Base-by-base conservation (phyloP, 2,329 filamentous ascomycete species). In the Metarhizium guizhouense region DNA sequence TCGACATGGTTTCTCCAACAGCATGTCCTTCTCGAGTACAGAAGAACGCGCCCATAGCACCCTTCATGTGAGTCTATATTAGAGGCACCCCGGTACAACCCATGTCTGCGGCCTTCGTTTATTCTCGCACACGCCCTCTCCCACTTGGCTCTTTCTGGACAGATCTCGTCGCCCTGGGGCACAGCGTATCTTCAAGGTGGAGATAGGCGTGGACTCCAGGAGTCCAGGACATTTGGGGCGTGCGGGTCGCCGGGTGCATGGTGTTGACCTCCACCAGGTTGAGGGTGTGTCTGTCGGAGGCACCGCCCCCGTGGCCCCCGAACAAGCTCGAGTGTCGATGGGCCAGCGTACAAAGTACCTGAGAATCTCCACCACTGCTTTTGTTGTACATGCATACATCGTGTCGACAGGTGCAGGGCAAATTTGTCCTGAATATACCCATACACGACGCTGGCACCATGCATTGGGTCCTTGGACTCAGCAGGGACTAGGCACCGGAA, bases 61-160 rank as follows among this genome's bases (percentile, higher is more conserved):
- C 51, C 40, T 53, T 45, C n/a, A 14, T 32, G 8, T 4, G 40
- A 18, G 40, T 36, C 14, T 16, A 18, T 13, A 14, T 34, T 34
- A 38, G 32, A 52, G 45, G 6, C 54, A 47, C 50, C 50, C 54
- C 45, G 34, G 18, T 29, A 48, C 45, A 25, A 20, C 48, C 52
- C 52, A 36, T 51, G 48, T 47, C 52, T 54, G 55, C 42, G 18
- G 25, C 8, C 40, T 49, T 57, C 55, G 55, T 57, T 49, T 38
- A 57, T 14, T 36, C 54, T 52, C 25, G 45, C 38, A 7, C 47
- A 53, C 47, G 20, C 47, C 20, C 20, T n/a, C 55, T 54, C 18
- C 38, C 32, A 45, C 42, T 18, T 38, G 32, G 42, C n/a, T 40
- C 38, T 16, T 40, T 16, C 38, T 10, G 29, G 48, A 34, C 52